Conservation (phyloP, 1,139 yeast genomes). For the Scheffersomyces segobiensis region DNA sequence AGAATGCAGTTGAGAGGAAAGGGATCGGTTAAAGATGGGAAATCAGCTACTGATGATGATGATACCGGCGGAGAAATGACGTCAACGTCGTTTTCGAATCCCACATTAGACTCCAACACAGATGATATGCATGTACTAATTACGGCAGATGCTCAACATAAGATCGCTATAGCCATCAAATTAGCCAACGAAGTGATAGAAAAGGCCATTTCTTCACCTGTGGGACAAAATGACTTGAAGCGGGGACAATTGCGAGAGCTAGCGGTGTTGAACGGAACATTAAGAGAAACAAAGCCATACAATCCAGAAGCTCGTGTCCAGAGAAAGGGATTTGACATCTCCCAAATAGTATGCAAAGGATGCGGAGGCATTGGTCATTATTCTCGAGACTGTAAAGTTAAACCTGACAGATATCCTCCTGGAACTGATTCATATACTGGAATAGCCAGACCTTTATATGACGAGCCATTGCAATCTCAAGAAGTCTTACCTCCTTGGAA, state of each 20-base stretch:
- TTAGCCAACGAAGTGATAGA: constrained; percentile 76
- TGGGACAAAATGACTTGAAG: constrained; percentile 89
- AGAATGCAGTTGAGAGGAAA: constrained; percentile 85
- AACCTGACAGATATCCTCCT: constrained; percentile 2
- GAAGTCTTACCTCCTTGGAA: constrained; percentile 16
- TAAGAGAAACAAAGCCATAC: constrained; percentile 75
- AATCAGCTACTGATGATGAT: constrained; percentile 42
- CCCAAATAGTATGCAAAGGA: constrained; percentile 65
- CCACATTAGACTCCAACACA: constrained; percentile 25
- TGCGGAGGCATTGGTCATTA: constrained; percentile 88
- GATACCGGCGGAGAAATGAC: constrained; percentile 15
- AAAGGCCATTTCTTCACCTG: constrained; percentile 85
- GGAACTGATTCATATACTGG: not conserved
- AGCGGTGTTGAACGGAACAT: constrained; percentile 92
- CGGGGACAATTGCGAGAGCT: constrained; percentile 88
- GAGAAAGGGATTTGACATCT: constrained; percentile 49
- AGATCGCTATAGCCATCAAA: constrained; percentile 72
- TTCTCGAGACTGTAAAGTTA: constrained; percentile 75
- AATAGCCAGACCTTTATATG: not conserved
- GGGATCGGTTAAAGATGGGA: constrained; percentile 95
- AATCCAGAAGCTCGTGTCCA: constrained; percentile 55
- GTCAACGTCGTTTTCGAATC: constrained; percentile 23
- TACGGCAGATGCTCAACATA: constrained; percentile 79
- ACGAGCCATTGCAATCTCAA: not conserved
- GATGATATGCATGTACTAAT: constrained; percentile 90